phyloP scores from a whole-genome alignment of 768 basidiomycete species.

The Serendipita sp. region DNA sequence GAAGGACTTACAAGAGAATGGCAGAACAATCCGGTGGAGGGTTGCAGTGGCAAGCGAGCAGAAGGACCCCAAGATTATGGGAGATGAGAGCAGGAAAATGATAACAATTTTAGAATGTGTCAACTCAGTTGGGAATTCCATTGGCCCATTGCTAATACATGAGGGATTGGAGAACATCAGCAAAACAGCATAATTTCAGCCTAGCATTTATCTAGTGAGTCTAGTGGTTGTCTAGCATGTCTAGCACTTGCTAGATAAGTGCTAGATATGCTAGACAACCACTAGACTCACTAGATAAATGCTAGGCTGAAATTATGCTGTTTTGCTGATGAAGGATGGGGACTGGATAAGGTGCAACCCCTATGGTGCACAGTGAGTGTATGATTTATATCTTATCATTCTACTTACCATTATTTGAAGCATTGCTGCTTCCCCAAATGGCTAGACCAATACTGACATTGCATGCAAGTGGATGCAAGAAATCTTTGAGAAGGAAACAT shows the following conservation, averaged over 20 bases:
- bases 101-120: conserved; percentile 1
- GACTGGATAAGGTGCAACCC: background rate
- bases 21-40: conserved; percentile 6
- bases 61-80: background rate
- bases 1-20: conserved; percentile 9
- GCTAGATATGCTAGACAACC: too few relatives aligned
- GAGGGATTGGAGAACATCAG: background rate
- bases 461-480: background rate
- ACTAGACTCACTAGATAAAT: too few relatives aligned
- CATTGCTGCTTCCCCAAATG: background rate
- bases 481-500: background rate
- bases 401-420: background rate
- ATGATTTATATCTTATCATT: background rate
- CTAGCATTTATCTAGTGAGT: too few relatives aligned
- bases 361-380: background rate
- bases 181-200: too few relatives aligned
- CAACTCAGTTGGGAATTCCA: background rate
- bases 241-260: too few relatives aligned
- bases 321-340: background rate
- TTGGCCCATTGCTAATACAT: background rate
- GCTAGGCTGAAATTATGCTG: too few relatives aligned
- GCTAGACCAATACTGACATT: background rate
- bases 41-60: conserved; percentile 2
- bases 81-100: conserved; percentile 6
- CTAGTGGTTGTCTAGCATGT: too few relatives aligned